Base-by-base conservation (phyloP, 495 filamentous ascomycete species). In the Hypoxylon intermedium region DNA sequence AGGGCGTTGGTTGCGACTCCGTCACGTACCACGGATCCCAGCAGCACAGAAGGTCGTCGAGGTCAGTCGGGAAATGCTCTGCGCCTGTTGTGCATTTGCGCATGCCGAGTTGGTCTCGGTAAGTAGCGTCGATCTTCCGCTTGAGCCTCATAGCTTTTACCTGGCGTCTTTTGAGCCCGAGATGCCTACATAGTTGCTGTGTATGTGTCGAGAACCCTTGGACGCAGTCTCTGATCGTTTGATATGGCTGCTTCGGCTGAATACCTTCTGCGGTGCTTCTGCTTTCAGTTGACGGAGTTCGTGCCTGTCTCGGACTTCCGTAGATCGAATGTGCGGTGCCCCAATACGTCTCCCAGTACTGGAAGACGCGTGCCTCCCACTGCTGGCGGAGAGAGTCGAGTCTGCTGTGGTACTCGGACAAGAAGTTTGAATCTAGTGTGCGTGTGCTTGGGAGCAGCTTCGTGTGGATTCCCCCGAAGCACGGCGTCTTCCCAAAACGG, bases 11-110 rank as follows among this genome's bases (percentile, higher is more conserved):
- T n/a, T 49, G 46, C 1, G 2, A 37, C 24, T 49, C 46, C 15
- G 46, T 49, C 2, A 49, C 46, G 46, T 49, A 49, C 46, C 46
- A 49, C 16, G 30, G 19, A 12, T 49, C 46, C 46, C 46, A 49
- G 31, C 23, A 49, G 31, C 46, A 36, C 15, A 18, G 18, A 6
- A 49, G 31, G 5, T 49, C 46, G 4, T 49, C 31, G 31, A 49
- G 30, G 7, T 49, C 46, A 0, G n/a, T 37, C 13, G 46, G 46
- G 31, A 49, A 49, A n/a, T 49, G 30, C 9, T 49, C 31, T 9
- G 31, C 7, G 31, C 28, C 15, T 6, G 46, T 49, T 12, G 12
- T 36, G 18, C 30, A 24, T 1, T 37, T 23, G 18, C 46, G 46
- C 31, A 49, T 4, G 12, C 46, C 46, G 13, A 49, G 46, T 7